phyloP scores from a whole-genome alignment of 257 asterid genomes.

The Lithospermum erythrorhizon region DNA sequence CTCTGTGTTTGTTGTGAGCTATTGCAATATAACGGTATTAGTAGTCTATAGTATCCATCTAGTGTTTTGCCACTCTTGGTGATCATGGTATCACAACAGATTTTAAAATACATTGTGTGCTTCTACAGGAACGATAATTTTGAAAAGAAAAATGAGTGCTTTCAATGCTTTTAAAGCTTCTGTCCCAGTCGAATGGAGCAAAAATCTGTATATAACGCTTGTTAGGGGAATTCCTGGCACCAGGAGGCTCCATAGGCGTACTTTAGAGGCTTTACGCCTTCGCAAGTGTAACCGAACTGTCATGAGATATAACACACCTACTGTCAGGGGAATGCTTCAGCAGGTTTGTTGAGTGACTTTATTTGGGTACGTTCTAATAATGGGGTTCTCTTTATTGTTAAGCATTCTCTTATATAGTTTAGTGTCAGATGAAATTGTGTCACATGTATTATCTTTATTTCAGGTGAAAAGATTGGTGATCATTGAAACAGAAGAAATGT shows the following conservation, averaged over 20 bases:
- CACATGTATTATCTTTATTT: not conserved
- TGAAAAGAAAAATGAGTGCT: slow-evolving; percentile 52
- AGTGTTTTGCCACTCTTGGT: not conserved
- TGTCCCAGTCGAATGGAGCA: slow-evolving; percentile 85
- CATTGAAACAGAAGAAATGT: slow-evolving; percentile 72
- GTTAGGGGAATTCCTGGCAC: slow-evolving; percentile 98
- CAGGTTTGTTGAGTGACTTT: slow-evolving; percentile 38
- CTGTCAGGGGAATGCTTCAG: slow-evolving; percentile 86
- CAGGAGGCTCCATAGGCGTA: slow-evolving; percentile 84
- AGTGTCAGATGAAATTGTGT: not conserved
- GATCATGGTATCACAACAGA: not conserved
- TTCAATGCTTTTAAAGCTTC: slow-evolving; percentile 71
- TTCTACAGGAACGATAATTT: slow-evolving; percentile 9
- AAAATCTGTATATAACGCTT: slow-evolving; percentile 69
- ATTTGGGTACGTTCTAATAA: not conserved
- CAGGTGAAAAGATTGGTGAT: slow-evolving; percentile 76
- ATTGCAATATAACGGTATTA: no score
- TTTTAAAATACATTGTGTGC: not conserved
- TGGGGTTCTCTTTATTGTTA: not conserved
- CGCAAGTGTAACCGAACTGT: slow-evolving; percentile 84
- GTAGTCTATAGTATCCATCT: not conserved
- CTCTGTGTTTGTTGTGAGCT: no score
- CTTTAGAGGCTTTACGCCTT: slow-evolving; percentile 85
- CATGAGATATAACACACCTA: slow-evolving; percentile 73
- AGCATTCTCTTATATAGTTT: not conserved